Base-by-base conservation (phyloP, 371 early-diverging fungal genomes). In the Syncephalastrum contaminatum region DNA sequence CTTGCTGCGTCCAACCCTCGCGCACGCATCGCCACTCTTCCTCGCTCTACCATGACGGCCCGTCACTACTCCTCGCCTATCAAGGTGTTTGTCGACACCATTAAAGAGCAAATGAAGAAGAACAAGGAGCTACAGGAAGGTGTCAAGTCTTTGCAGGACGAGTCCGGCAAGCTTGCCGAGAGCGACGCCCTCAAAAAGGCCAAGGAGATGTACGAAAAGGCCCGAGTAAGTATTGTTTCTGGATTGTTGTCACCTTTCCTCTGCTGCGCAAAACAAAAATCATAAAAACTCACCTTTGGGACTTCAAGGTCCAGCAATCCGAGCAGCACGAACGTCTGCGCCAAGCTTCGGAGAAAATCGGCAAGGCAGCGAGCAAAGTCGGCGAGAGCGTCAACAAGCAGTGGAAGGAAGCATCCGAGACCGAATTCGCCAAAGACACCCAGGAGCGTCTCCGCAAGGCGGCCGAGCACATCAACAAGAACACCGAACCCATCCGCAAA, bases 21-120 rank as follows among this genome's bases (percentile, higher is more conserved):
- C 19, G 49, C 48, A 2, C 60, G 54, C 39, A 27, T 54, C 22
- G 30, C 50, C 24, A 39, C 36, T 8, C 36, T 30, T 8, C 55
- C 60, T 36, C 45, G 30, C 16, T 24, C 43, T 16, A 14, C 51
- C 24, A 22, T 39, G 22, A 21, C 46, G 21, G 46, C 61, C 41
- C 77, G 79, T 59, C 70, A 73, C 16, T 73, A 77, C 56, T 71
- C 64, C 24, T 79, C 79, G 0, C 75, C 77, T 19, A 49, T 83
- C 53, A 61, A 65, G 43, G 75, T 69, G 7, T 97, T 97, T 71
- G 74, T 88, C 20, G 88, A 95, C 50, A 92, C 94, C 4, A 69
- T 97, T 52, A 88, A 87, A 60, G 89, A 90, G 19, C 97, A 98
- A 81, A 83, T 94, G 58, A 82, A 91, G 67, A 94, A 95, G 76